Percentiles rank a stretch among this genome's conserved stretches.
Evolutionary conservation across 331 rosid genomes (phyloP).

Genomic region (Acacia pycnantha): DNA sequence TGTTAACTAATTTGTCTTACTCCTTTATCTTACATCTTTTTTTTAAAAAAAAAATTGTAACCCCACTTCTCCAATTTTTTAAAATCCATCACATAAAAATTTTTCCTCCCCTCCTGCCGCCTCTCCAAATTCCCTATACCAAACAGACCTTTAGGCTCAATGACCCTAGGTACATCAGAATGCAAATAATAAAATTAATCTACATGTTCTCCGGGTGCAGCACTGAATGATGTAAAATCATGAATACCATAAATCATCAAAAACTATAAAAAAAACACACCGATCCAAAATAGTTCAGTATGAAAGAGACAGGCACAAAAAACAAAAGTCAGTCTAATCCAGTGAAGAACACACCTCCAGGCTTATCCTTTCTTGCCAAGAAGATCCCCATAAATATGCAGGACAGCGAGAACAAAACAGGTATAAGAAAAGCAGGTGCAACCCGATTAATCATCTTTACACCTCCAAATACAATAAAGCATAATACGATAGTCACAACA

Average conservation of each 20-base stretch:
- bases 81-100: too few species aligned
- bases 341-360: slow-evolving; percentile 57
- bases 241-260: not conserved
- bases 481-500: slow-evolving; percentile 79
- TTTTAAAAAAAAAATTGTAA: too few species aligned
- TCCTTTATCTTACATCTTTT: too few species aligned
- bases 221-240: slow-evolving; percentile 22
- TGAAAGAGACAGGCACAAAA: not conserved
- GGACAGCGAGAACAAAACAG: slow-evolving; percentile 78
- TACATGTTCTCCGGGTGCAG: not conserved
- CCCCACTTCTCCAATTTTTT: too few species aligned
- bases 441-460: slow-evolving; percentile 97
- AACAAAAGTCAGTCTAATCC: not conserved
- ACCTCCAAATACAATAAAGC: slow-evolving; percentile 99
- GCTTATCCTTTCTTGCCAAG: slow-evolving; percentile 68
- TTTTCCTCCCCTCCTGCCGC: too few species aligned
- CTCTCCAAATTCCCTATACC: too few species aligned
- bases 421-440: slow-evolving; percentile 95
- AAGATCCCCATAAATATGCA: slow-evolving; percentile 79
- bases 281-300: slow-evolving; percentile 1
- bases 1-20: too few species aligned
- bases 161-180: not conserved
- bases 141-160: not conserved
- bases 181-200: not conserved
- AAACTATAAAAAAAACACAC: not conserved